Percentiles rank a stretch among this genome's conserved stretches.
phyloP scores from a whole-genome alignment of 768 basidiomycete species.

The Phaeotremella skinneri region DNA sequence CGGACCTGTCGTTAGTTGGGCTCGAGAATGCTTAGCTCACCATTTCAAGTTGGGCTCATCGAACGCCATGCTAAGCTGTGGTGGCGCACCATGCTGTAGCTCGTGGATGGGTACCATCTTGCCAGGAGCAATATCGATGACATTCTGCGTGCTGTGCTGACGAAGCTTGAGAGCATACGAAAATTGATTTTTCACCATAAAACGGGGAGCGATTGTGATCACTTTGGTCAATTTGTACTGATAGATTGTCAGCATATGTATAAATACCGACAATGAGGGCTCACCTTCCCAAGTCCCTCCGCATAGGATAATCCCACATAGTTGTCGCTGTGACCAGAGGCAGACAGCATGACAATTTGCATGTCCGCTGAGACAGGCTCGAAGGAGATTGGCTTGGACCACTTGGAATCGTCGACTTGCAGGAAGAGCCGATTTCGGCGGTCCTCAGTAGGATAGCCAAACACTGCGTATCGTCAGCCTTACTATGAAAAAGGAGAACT shows the following conservation, averaged over 20 bases:
- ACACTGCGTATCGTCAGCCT: constrained; percentile 58
- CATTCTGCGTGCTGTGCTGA: constrained; percentile 72
- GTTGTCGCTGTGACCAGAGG: constrained; percentile 61
- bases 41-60: constrained; percentile 69
- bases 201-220: constrained; percentile 84
- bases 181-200: constrained; percentile 80
- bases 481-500: background rate
- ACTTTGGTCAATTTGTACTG: constrained; percentile 90
- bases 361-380: constrained; percentile 92
- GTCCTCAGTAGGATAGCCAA: constrained; percentile 72
- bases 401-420: constrained; percentile 73
- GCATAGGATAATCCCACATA: constrained; percentile 87
- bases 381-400: constrained; percentile 91
- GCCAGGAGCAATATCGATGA: constrained; percentile 64
- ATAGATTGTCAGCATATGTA: constrained; percentile 2
- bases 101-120: constrained; percentile 68
- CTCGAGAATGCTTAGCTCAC: constrained; percentile 15
- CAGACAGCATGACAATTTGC: constrained; percentile 68
- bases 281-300: constrained; percentile 81
- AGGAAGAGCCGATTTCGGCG: constrained; percentile 81
- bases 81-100: constrained; percentile 62
- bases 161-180: constrained; percentile 70
- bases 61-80: constrained; percentile 77
- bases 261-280: constrained; percentile 13
- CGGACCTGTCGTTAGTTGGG: constrained; percentile 62